Base-by-base conservation (phyloP, 1,284 basidiomycete species). In the Puccinia brachypodii region DNA sequence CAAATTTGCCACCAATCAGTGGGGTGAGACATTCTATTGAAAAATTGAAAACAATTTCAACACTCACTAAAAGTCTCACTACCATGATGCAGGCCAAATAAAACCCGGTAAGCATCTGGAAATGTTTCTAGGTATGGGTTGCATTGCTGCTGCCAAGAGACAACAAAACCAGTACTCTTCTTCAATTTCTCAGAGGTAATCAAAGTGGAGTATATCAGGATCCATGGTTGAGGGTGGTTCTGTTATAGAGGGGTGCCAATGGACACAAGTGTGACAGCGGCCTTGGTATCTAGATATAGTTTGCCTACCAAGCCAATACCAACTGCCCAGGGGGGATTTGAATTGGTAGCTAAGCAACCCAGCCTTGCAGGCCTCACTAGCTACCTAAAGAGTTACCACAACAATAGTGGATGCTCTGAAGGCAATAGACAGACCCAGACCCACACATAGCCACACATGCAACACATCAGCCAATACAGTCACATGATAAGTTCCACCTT, bases 31-130 rank as follows among this genome's bases (percentile, higher is more conserved):
- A 4, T 64, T 76, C n/a, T 64, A 44, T 22, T 13, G 16, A 9
- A 64, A 64, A 14, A 64, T 76, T 44, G 33, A 60, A 13, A 40
- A 14, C 1, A 0, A 76, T n/a, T 76, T 76, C 6, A 76, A 76
- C 40, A 33, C 28, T 9, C 36, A 44, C 22, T 25, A 3, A 6
- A 76, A 76, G 42, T 14, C 58, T 8, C 58, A 76, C 25, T 76
- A 76, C 22, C 16, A 58, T 28, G 60, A 66, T 42, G 25, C n/a
- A 7, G n/a, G 19, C 14, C 58, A 60, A 19, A 76, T 64, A 44
- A 47, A 40, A 76, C 58, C 11, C 4, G 36, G 58, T 64, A 44
- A 44, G 60, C 19, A 38, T 14, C 0, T 50, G 22, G 22, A 22
- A 50, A 50, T 50, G 11, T 11, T n/a, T n/a, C n/a, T n/a, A n/a